phyloP scores from a whole-genome alignment of 2,329 filamentous ascomycete species.

The Xylariaceae sp. region DNA sequence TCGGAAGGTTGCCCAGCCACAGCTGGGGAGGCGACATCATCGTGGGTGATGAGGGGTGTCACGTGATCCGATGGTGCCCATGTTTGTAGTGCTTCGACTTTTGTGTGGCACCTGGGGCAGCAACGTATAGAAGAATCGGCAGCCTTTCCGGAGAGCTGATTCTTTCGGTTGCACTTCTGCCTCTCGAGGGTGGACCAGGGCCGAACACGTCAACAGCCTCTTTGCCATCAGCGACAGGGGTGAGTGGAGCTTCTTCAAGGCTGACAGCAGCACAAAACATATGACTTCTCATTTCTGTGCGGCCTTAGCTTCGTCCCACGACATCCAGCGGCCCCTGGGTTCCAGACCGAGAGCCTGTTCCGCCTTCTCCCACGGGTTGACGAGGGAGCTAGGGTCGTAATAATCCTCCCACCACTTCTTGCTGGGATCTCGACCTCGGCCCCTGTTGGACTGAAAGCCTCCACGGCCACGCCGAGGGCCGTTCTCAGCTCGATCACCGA shows the following conservation, averaged over 20 bases:
- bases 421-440: slow-evolving; percentile 29
- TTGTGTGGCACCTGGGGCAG: too few relatives aligned
- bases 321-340: slow-evolving; percentile 38
- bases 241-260: slow-evolving; percentile 4
- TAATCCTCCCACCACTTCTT: slow-evolving; percentile 57
- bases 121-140: too few relatives aligned
- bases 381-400: slow-evolving; percentile 61
- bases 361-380: slow-evolving; percentile 63
- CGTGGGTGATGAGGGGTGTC: slow-evolving; percentile 18
- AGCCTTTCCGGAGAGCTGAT: too few relatives aligned
- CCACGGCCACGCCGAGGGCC: slow-evolving; percentile 10
- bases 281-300: too few relatives aligned
- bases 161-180: too few relatives aligned
- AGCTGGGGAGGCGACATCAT: slow-evolving; percentile 10
- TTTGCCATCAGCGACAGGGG: too few relatives aligned
- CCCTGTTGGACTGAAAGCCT: slow-evolving; percentile 10
- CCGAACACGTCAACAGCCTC: too few relatives aligned
- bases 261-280: too few relatives aligned
- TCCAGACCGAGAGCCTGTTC: slow-evolving; percentile 40
- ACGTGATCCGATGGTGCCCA: slow-evolving; percentile 24
- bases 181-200: too few relatives aligned
- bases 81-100: too few relatives aligned
- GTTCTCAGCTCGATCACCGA: slow-evolving; percentile 1
- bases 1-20: slow-evolving; percentile 12
- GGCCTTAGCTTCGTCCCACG: slow-evolving; percentile 22